Conservation (phyloP, 1,284 basidiomycete species). For the Malassezia obtusa region DNA sequence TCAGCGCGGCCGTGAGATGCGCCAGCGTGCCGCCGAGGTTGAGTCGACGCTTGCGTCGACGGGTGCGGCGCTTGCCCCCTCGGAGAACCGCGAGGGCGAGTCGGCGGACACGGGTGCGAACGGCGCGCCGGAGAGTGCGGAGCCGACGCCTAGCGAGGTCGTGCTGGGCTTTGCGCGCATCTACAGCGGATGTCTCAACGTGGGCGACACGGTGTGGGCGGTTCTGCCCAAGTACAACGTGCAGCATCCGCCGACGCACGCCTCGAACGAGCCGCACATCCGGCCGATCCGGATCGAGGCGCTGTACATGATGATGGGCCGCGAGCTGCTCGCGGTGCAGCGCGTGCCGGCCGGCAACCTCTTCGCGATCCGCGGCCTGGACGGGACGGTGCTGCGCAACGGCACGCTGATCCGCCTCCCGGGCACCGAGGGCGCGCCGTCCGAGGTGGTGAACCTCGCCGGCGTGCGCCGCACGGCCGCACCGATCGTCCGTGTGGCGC, state of each 20-base stretch:
- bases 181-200: conserved; percentile 74
- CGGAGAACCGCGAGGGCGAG: conserved; percentile 19
- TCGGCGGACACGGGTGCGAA: conserved; percentile 14
- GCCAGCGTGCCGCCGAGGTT: conserved; percentile 26
- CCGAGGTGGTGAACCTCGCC: conserved; percentile 35
- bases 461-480: conserved; percentile 50
- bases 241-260: conserved; percentile 59
- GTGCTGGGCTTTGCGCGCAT: conserved; percentile 75
- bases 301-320: conserved; percentile 96
- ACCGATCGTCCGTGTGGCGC: conserved; percentile 88
- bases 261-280: conserved; percentile 57
- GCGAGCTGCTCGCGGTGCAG: conserved; percentile 74
- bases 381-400: conserved; percentile 79
- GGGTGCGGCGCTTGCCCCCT: conserved; percentile 22
- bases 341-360: conserved; percentile 87
- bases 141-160: conserved; percentile 23
- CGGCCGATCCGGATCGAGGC: conserved; percentile 60
- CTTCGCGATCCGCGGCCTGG: conserved; percentile 82
- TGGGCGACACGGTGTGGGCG: conserved; percentile 59
- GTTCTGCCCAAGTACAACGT: conserved; percentile 81
- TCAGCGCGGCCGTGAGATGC: conserved; percentile 53
- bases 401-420: conserved; percentile 58
- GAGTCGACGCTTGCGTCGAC: conserved; percentile 45
- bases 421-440: background rate
- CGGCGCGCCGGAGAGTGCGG: too few species aligned